A percentile compares a stretch with the other conserved stretches of the same genome.
Conservation (phyloP, 495 filamentous ascomycete genomes). For the Penicillium odoratum region DNA sequence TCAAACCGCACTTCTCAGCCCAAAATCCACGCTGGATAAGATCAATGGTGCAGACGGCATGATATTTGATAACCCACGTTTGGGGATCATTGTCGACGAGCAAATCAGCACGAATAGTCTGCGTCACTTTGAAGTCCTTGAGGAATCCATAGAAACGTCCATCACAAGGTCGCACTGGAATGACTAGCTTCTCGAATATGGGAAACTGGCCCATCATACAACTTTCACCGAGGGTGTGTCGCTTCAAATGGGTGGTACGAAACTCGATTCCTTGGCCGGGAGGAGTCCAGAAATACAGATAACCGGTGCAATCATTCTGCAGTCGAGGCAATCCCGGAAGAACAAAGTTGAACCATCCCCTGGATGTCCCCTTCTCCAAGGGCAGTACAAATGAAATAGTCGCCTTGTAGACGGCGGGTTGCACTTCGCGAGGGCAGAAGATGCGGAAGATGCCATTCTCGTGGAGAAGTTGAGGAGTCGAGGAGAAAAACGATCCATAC, state of each 20-base stretch:
- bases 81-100: background rate
- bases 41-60: slow-evolving; percentile 34
- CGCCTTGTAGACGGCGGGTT: slow-evolving; percentile 24
- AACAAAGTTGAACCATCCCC: slow-evolving; percentile 33
- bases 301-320: slow-evolving; percentile 23
- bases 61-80: slow-evolving; percentile 20
- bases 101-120: slow-evolving; percentile 27
- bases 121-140: slow-evolving; percentile 34
- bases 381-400: slow-evolving; percentile 18
- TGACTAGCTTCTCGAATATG: slow-evolving; percentile 23
- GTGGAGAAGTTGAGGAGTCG: slow-evolving; percentile 23
- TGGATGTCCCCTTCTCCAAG: slow-evolving; percentile 20
- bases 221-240: slow-evolving; percentile 29
- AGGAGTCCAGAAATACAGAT: slow-evolving; percentile 34
- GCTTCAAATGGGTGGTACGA: slow-evolving; percentile 31
- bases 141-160: slow-evolving; percentile 31
- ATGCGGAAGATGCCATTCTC: slow-evolving; percentile 26
- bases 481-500: background rate
- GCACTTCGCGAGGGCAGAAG: slow-evolving; percentile 12
- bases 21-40: slow-evolving; percentile 34
- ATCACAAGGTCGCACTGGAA: slow-evolving; percentile 33
- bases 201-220: slow-evolving; percentile 39
- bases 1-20: slow-evolving; percentile 35
- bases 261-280: slow-evolving; percentile 32
- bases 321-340: slow-evolving; percentile 36